Evolutionary conservation across 164 flowering plant genomes (phyloP).

Genomic region (Vitis labrusca): DNA sequence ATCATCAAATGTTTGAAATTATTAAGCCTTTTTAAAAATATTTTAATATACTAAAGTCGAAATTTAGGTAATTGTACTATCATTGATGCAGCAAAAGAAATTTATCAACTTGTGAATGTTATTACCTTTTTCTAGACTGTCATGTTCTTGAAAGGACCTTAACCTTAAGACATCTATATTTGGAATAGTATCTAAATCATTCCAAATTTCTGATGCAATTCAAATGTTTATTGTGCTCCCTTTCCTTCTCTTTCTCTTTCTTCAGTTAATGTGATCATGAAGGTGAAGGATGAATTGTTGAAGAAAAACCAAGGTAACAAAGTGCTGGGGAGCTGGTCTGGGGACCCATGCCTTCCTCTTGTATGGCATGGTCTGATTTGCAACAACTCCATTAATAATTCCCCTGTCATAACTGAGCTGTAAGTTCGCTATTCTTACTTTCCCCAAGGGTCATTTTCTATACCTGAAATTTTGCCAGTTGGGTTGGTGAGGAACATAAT

Average conservation of each 20-base stretch:
- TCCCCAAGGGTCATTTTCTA: too few relatives aligned
- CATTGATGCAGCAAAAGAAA: too few relatives aligned
- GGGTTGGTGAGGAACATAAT: too few relatives aligned
- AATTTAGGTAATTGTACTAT: too few relatives aligned
- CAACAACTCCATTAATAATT: conserved; percentile 22
- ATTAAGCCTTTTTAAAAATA: too few relatives aligned
- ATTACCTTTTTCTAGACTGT: too few relatives aligned
- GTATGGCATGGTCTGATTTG: conserved; percentile 60
- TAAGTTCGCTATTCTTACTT: conserved; percentile 20
- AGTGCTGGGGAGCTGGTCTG: conserved; percentile 49
- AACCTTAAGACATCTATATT: background rate
- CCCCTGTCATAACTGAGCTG: conserved; percentile 36
- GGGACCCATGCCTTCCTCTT: conserved; percentile 69
- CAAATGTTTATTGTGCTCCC: background rate
- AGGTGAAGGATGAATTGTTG: conserved; percentile 50
- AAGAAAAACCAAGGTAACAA: conserved; percentile 33
- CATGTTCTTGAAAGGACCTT: background rate
- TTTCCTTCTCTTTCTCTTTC: background rate
- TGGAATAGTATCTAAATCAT: too few relatives aligned
- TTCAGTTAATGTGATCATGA: conserved; percentile 41
- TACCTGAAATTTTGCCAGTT: too few relatives aligned
- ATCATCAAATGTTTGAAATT: background rate
- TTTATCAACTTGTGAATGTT: too few relatives aligned
- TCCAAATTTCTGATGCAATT: background rate
- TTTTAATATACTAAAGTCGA: too few relatives aligned